Percentiles rank a stretch among this genome's conserved stretches.
Conservation (phyloP, 306 rosid genomes). For the Cucurbita pepo region DNA sequence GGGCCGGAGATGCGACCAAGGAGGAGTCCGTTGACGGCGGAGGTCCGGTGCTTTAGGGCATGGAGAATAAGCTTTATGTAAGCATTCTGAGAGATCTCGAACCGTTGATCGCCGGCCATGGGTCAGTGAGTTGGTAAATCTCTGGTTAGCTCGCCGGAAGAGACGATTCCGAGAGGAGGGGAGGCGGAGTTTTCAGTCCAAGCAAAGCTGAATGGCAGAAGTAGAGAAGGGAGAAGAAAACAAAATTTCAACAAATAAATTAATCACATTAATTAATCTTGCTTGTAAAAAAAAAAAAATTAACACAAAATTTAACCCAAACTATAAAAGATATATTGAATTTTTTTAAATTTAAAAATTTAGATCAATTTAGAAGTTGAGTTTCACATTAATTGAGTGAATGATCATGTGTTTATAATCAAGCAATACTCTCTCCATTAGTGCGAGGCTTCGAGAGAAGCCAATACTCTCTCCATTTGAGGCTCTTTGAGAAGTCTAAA, state of each 20-base stretch:
- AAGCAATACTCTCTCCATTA: too few species aligned
- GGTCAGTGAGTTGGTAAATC: conserved; percentile 5
- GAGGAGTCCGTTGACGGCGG: conserved; percentile 81
- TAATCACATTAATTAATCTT: too few species aligned
- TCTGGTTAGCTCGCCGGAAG: background rate
- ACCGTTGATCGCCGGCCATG: conserved; percentile 58
- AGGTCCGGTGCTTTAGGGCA: conserved; percentile 63
- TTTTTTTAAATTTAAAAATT: too few species aligned
- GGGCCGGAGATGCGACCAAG: conserved; percentile 62
- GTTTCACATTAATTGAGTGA: too few species aligned
- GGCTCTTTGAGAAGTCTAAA: too few species aligned
- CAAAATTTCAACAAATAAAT: background rate
- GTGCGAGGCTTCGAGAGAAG: too few species aligned
- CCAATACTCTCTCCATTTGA: too few species aligned
- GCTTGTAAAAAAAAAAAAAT: too few species aligned
- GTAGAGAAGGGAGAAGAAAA: background rate
- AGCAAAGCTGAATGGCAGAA: background rate
- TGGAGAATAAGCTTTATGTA: conserved; percentile 74
- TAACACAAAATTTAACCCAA: too few species aligned
- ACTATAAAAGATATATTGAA: too few species aligned
- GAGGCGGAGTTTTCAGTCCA: background rate
- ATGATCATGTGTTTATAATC: too few species aligned
- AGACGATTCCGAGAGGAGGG: background rate
- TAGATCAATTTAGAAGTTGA: too few species aligned
- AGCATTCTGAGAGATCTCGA: conserved; percentile 72